Base-by-base conservation (phyloP, 1,284 basidiomycete species). In the Sporisorium iseilematis-ciliati region DNA sequence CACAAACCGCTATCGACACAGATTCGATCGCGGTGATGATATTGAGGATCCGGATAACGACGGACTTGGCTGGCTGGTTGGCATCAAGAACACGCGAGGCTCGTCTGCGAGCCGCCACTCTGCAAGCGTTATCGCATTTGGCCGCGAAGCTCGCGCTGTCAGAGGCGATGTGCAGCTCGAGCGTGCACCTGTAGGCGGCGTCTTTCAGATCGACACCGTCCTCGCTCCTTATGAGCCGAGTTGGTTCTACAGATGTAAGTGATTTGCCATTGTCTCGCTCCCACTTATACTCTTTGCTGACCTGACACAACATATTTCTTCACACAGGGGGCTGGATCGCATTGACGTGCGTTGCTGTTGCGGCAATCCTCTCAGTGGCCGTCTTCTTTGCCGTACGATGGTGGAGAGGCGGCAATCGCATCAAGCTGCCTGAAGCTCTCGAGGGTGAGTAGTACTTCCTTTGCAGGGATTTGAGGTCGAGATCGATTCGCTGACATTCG, bases 11-110 rank as follows among this genome's bases (percentile, higher is more conserved):
- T 61, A 57, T 23, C 43, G 54, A 42, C 53, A 49, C 10, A 46
- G 29, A 20, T 18, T 38, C 16, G 4, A 25, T 25, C 41, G 46
- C 26, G 25, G 45, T 21, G 7, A 10, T 20, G 33, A 29, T 21
- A 3, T 50, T 1, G 67, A 58, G 11, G 56, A 57, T 7, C 45
- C 61, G 12, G 35, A 50, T 12, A 54, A 57, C 10, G 23, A 89
- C 88, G 67, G 87, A 51, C 89, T 89, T 80, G 87, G 64, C 12
- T 93, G 90, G 84, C 87, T 94, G 52, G 91, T 97, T n/a, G 95
- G 96, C 7, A 94, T 98, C 84, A 92, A 92, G 86, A 92, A 91
- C 52, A 94, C 94, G 2, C 88, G 93, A 12, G 94, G 93, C 8
- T 88, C 91, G 40, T 90, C 90, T 14, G 87, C 88, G 53, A 87